Base-by-base conservation (phyloP, 768 basidiomycete species). In the Tulasnella sp. region DNA sequence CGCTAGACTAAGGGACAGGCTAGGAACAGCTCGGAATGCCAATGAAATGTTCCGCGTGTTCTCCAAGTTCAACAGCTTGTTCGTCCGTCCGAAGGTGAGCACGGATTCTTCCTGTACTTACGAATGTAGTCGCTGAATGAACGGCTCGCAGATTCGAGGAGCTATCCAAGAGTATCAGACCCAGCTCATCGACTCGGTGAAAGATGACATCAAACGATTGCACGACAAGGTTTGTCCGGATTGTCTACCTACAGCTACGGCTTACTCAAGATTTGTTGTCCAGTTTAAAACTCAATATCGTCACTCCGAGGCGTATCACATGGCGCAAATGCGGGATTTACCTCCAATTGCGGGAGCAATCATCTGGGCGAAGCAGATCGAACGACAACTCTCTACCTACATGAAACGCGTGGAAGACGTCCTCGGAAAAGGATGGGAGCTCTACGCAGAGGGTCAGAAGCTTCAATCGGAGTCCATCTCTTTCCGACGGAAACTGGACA, bases 1-100 rank as follows among this genome's bases (percentile, higher is more conserved):
- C 79, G 91, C 96, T 17, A 85, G 93, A 39, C 80, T 99, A 63
- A 86, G 96, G 32, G 96, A 98, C 80, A 85, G 93, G 73, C 84
- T 98, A 12, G 97, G 94, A 16, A 96, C 94, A 17, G 97, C 97
- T 29, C 83, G 95, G 37, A 99, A 98, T 79, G 96, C 97, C 17
- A 96, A 97, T 79, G 97, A 98, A 82, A 99, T 98, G 97, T 98
- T 99, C 82, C 86, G 96, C 67, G 96, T 98, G 62, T 98, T 99
- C 81, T 95, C 94, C 19, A 96, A 96, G 81, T 98, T 98, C 84
- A 98, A 99, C 79, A 92, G 95, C 0, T 81, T 98, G 40, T 97
- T 98, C 78, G 95, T 98, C 40, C 84, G 96, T 73, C 95, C 94
- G 9, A 97, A 98, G 88, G 94, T 94, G 59, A 39, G 83, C 4